These are phyloP conservation scores for Amanita rubescens DNA, from an alignment of 768 basidiomycete genomes.

Conservation along the genomic window DNA sequence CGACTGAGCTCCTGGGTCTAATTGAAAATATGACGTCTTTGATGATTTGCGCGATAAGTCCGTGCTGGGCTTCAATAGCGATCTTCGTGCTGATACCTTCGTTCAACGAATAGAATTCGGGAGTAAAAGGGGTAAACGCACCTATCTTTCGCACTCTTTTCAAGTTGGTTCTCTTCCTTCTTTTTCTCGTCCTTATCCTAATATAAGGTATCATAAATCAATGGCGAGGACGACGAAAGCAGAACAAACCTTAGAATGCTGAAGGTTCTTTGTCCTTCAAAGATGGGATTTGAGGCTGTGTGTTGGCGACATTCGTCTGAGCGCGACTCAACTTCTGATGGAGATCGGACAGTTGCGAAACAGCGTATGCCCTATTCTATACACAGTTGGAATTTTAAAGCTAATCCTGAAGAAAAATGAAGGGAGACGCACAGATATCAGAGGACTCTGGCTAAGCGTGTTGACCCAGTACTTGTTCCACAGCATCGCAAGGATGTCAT, in stretches of 20 bases:
- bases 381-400: background rate
- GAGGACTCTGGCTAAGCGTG: conserved; percentile 86
- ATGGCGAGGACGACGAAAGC: background rate
- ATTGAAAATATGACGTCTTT: conserved; percentile 88
- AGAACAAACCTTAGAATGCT: conserved; percentile 31
- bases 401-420: background rate
- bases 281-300: conserved; percentile 49
- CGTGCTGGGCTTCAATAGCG: conserved; percentile 87
- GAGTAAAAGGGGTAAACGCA: conserved; percentile 21
- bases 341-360: conserved; percentile 83
- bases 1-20: conserved; percentile 27
- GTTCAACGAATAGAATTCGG: background rate
- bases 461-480: conserved; percentile 99
- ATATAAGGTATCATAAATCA: conserved; percentile 20
- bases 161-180: conserved; percentile 82
- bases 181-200: conserved; percentile 66
- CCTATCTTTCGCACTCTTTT: conserved; percentile 91
- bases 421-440: conserved; percentile 72
- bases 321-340: conserved; percentile 84
- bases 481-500: conserved; percentile 77
- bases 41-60: conserved; percentile 86
- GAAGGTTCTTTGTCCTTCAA: conserved; percentile 43
- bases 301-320: conserved; percentile 45
- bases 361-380: conserved; percentile 91
- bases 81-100: conserved; percentile 65